Base-by-base conservation (phyloP, 1,284 basidiomycete species). In the Amylostereum areolatum region DNA sequence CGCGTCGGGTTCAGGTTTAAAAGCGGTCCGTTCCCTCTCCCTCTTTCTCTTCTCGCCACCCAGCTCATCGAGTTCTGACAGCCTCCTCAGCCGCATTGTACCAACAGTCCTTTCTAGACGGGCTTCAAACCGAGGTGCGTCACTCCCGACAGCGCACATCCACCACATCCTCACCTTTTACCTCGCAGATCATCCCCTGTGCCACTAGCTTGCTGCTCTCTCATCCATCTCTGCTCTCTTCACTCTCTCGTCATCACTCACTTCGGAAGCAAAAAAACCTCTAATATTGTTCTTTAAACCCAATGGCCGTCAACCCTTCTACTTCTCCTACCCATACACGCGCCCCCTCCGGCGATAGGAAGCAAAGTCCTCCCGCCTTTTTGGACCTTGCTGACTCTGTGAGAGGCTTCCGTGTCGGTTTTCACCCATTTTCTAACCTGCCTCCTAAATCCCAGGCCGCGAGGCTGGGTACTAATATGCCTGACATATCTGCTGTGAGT, bases 331-430 rank as follows among this genome's bases (percentile, higher is more conserved):
- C 70, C 77, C 79, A 86, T 81, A 78, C 79, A 79, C 75, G 72
- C 64, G 69, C 77, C 63, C 59, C 76, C 63, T 71, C 76, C 51
- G 82, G 82, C 62, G 84, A 82, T 56, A 75, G 82, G 65, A 89
- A 87, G 72, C 85, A 87, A 62, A 89, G 84, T 67, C 89, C 89
- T 11, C 88, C 89, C 55, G 89, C 90, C 53, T 92, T 92, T 69
- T 74, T 92, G 66, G 89, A 92, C 74, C 80, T 92, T 57, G 89
- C 89, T 49, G 90, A 92, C 71, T 91, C 89, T 60, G 89, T 91
- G 67, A 60, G 87, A 78, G 44, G 30, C 55, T 47, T 52, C 49
- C 30, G 51, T 47, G 48, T 50, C 51, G 46, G 49, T 12, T 41
- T 48, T 63, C 55, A 55, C 60, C 48, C 52, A 47, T 48, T 51